Base-by-base conservation (phyloP, 768 basidiomycete species). In the Suillus bovinus region DNA sequence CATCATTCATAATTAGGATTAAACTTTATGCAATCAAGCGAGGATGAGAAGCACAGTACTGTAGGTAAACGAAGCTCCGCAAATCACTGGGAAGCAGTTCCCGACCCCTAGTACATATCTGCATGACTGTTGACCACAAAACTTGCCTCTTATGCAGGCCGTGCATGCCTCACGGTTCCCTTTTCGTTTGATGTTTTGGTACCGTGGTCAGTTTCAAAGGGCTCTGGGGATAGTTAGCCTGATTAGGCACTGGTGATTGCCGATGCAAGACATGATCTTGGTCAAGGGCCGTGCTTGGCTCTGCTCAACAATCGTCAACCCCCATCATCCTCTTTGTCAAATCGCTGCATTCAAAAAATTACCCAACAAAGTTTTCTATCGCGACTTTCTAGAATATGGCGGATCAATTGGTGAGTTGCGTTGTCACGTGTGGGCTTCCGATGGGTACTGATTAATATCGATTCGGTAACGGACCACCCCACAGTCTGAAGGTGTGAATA, bases 401-500 rank as follows among this genome's bases (percentile, higher is more conserved):
- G 63, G 84, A 86, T 74, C 83, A 85, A 74, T 70, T 86, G 68
- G 85, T 86, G 67, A 70, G 84, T 74, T 58, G 39, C 46, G 52
- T 64, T 27, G 59, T 64, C 58, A 59, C 55, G 61, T 62, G 61
- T 54, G 42, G 36, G 22, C 39, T 54, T 46, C 39, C 27, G 53
- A 44, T 71, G 69, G 57, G 71, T 62, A 50, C n/a, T 65, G 61
- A 61, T 56, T 47, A 47, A 69, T 62, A 50, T 20, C 64, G 61
- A 61, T 58, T 46, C 17, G 65, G 61, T 63, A 59, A 42, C 53
- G 54, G 16, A 46, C 27, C 47, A 13, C 64, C 52, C 27, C 47
- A 13, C 64, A 89, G 87, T 82, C 84, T 72, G 83, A 86, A 79
- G 84, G 87, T 88, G 71, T 67, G 75, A 68, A 46, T 57, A 67